Base-by-base conservation (phyloP, 805 yeast species). In the Kuraishia floccosa region DNA sequence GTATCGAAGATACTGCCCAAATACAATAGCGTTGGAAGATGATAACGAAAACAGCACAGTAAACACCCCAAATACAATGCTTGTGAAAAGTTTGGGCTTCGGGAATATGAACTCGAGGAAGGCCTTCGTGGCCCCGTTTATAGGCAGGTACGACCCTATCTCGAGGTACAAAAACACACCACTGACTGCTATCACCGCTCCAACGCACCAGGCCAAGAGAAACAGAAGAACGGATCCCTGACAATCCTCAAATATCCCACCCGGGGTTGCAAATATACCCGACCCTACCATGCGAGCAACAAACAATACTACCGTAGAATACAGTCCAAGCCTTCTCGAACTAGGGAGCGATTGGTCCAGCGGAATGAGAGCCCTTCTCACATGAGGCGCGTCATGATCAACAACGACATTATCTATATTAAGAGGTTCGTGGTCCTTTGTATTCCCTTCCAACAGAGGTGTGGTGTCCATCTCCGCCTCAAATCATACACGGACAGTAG, bases 111-210 rank as follows among this genome's bases (percentile, higher is more conserved):
- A 68, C 41, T 76, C 84, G 33, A 78, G 47, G 37, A 76, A 78
- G 13, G 68, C 72, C 42, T 78, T 78, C 5, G 76, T 65, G 1
- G 84, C 85, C 4, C 86, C 85, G 35, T 73, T 72, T 33, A 76
- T 57, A 0, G 84, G 84, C n/a, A 76, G 54, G 46, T 72, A 60
- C 3, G 79, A 67, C 0, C 85, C 84, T 32, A 76, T 49, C 42
- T 78, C 85, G 30, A 78, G 47, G 43, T 65, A 78, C 21, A 75
- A 61, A 37, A 63, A 68, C 20, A 76, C 48, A 1, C 85, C 84
- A 28, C 73, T 58, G 45, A 72, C 68, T 2, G 84, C 73, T 26
- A 74, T 58, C 3, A 65, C 17, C 5, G 73, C 72, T 3, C 81
- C 76, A 10, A 72, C 41, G 6, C 63, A 21, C 85, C 85, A 78